Percentiles rank a stretch among this genome's conserved stretches.
Evolutionary conservation across 2,329 filamentous ascomycete genomes (phyloP).

Genomic region (Alternaria rosae): DNA sequence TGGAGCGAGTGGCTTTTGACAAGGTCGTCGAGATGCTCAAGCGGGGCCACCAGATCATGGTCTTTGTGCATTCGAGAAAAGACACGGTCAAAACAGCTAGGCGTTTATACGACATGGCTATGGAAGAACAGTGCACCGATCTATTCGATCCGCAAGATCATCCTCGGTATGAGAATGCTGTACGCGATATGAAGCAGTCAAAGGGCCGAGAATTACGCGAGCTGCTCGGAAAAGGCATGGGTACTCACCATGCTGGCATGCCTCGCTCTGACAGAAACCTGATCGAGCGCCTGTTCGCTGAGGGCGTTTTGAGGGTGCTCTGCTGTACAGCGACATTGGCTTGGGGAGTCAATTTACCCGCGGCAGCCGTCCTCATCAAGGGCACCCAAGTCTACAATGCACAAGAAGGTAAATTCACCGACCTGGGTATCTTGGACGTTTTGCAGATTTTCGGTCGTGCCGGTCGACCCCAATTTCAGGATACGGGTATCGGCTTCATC

Average conservation of each 20-base stretch:
- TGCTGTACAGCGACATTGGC: conserved; percentile 98
- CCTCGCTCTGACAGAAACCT: conserved; percentile 90
- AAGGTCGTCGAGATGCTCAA: conserved; percentile 95
- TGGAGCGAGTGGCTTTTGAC: conserved; percentile 87
- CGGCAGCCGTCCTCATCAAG: conserved; percentile 96
- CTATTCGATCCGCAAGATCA: conserved; percentile 84
- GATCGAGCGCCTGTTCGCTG: conserved; percentile 89
- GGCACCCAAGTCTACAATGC: conserved; percentile 97
- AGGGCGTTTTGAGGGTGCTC: conserved; percentile 94
- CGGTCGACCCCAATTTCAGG: conserved; percentile 95
- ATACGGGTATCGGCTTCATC: conserved; percentile 97
- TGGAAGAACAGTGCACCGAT: conserved; percentile 78
- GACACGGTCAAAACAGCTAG: conserved; percentile 91
- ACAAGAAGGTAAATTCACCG: conserved; percentile 94
- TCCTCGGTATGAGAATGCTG: conserved; percentile 78
- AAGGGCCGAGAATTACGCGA: conserved; percentile 89
- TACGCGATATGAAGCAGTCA: conserved; percentile 84
- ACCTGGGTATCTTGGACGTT: conserved; percentile 94
- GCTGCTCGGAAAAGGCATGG: conserved; percentile 86
- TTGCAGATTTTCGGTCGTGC: conserved; percentile 98
- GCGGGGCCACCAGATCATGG: conserved; percentile 95
- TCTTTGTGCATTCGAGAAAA: conserved; percentile 96
- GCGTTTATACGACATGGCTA: conserved; percentile 84
- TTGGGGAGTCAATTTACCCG: conserved; percentile 98
- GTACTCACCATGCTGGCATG: conserved; percentile 97